phyloP scores from a whole-genome alignment of 352 stramenopile genomes.

The Globisporangium heterothallicum region DNA sequence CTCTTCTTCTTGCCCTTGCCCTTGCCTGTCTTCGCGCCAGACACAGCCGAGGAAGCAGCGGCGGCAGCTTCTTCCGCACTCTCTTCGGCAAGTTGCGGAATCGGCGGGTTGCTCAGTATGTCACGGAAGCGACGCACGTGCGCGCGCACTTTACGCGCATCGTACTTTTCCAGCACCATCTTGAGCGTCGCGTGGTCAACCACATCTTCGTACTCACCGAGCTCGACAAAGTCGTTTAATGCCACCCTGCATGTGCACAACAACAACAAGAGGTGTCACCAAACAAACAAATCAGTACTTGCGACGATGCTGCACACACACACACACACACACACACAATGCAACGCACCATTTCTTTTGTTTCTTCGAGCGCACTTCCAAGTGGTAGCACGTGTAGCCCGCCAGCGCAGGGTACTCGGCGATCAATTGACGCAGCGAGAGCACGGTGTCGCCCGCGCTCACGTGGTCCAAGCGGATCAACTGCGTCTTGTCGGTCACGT shows the following conservation, averaged over 20 bases:
- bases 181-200: conserved; percentile 55
- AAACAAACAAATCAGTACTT: too few species aligned
- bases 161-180: conserved; percentile 87
- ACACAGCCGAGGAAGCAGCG: background rate
- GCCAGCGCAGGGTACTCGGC: conserved; percentile 79
- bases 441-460: conserved; percentile 69
- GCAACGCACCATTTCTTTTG: conserved; percentile 24
- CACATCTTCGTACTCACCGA: conserved; percentile 74
- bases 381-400: conserved; percentile 83
- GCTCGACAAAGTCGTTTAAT: conserved; percentile 85
- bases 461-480: conserved; percentile 64
- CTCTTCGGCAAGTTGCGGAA: conserved; percentile 38
- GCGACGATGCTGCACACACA: conserved; percentile 1
- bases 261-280: conserved; percentile 4
- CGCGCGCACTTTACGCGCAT: conserved; percentile 74
- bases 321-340: background rate
- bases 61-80: background rate
- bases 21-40: conserved; percentile 19
- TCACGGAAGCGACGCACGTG: conserved; percentile 85
- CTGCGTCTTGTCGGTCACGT: conserved; percentile 8
- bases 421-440: conserved; percentile 78
- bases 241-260: conserved; percentile 24
- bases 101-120: conserved; percentile 75
- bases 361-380: conserved; percentile 42
- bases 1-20: conserved; percentile 21